phyloP scores from a whole-genome alignment of 2,329 filamentous ascomycete species.

The Diplocarpon rosae region DNA sequence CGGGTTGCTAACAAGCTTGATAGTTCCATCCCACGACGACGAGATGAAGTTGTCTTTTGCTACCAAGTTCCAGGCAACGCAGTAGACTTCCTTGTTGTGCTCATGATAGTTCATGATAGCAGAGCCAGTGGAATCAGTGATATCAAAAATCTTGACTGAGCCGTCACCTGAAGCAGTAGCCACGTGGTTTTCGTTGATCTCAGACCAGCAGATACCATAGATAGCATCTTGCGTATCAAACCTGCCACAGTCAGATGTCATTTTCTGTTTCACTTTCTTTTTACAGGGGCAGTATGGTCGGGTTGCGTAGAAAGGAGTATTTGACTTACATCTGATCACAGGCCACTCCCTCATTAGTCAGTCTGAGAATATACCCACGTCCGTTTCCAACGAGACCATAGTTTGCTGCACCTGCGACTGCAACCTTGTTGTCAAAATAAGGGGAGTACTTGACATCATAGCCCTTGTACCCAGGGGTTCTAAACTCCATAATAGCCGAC shows the following conservation, averaged over 20 bases:
- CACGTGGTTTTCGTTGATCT: slow-evolving; percentile 91
- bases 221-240: slow-evolving; percentile 97
- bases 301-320: not conserved
- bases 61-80: slow-evolving; percentile 84
- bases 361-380: slow-evolving; percentile 69
- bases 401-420: slow-evolving; percentile 83
- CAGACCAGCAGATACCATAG: slow-evolving; percentile 91
- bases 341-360: slow-evolving; percentile 74
- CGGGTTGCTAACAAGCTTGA: slow-evolving; percentile 57
- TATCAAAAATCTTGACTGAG: slow-evolving; percentile 88
- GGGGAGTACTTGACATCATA: slow-evolving; percentile 98
- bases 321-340: slow-evolving; percentile 65
- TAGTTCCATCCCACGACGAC: slow-evolving; percentile 89
- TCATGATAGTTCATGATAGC: slow-evolving; percentile 89
- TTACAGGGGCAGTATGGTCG: too few species aligned
- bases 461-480: slow-evolving; percentile 87
- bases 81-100: slow-evolving; percentile 86
- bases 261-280: not conserved
- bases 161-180: slow-evolving; percentile 86
- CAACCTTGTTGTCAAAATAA: slow-evolving; percentile 91
- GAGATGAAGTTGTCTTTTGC: slow-evolving; percentile 85
- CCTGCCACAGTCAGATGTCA: slow-evolving; percentile 25
- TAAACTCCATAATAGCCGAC: slow-evolving; percentile 56
- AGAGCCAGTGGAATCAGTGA: slow-evolving; percentile 61
- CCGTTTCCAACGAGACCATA: slow-evolving; percentile 97